Conservation (phyloP, 2,329 filamentous ascomycete genomes). For the Ceratocystis albifundus region DNA sequence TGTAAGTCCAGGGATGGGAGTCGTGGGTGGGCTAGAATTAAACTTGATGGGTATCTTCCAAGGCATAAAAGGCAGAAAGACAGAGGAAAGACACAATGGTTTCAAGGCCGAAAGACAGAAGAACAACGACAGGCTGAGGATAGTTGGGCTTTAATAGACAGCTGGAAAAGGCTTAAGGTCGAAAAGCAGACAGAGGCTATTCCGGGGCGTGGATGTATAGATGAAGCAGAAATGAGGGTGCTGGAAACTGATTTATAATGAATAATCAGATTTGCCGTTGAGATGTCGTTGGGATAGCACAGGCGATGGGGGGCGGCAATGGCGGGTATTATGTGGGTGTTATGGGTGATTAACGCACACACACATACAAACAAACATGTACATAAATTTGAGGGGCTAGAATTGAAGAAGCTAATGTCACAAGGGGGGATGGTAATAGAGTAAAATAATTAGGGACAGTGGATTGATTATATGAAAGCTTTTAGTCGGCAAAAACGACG, state of each 20-base stretch:
- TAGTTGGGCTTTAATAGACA: too few relatives aligned
- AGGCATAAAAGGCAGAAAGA: background rate
- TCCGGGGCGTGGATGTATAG: too few relatives aligned
- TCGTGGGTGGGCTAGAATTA: background rate
- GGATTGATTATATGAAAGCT: background rate
- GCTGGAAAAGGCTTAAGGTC: too few relatives aligned
- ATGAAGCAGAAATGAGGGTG: too few relatives aligned
- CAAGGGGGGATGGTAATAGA: background rate
- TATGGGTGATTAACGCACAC: background rate
- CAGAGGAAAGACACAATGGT: background rate
- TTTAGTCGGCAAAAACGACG: background rate
- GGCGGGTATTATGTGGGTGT: background rate
- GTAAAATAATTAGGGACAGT: background rate
- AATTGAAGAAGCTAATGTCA: background rate
- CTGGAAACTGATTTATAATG: too few relatives aligned
- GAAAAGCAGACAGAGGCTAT: too few relatives aligned
- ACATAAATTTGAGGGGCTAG: background rate
- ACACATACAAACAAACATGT: too few relatives aligned
- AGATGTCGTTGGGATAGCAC: background rate
- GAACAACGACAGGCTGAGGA: too few relatives aligned
- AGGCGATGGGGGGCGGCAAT: background rate
- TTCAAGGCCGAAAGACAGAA: too few relatives aligned
- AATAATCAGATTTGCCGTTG: too few relatives aligned
- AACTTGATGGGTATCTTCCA: background rate
- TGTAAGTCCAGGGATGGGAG: background rate